Percentiles rank a stretch among this genome's conserved stretches.
Conservation (phyloP, 208 protist species). For the Acanthamoeba lugdunensis region DNA sequence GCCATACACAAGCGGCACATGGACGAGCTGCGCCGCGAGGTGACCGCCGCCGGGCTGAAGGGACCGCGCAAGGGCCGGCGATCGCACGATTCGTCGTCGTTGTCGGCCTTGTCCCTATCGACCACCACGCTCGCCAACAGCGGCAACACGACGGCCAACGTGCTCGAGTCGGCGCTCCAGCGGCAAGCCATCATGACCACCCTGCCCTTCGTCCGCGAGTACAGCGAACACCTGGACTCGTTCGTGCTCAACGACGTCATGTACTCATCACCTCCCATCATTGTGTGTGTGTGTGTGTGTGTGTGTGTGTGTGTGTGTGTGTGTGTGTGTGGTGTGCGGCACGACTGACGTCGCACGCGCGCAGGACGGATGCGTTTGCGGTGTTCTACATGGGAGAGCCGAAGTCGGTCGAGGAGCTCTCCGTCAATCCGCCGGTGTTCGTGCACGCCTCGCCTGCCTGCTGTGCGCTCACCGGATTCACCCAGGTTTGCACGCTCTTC, state of each 20-base stretch:
- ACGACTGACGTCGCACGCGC: too few relatives aligned
- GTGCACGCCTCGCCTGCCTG: slow-evolving; percentile 28
- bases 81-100: background rate
- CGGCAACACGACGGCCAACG: background rate
- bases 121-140: background rate
- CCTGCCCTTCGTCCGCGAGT: slow-evolving; percentile 14
- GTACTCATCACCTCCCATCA: background rate
- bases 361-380: slow-evolving; percentile 7
- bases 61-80: background rate
- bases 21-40: background rate
- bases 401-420: slow-evolving; percentile 24
- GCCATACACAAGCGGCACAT: background rate
- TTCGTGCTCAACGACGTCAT: slow-evolving; percentile 23
- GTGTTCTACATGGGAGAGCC: slow-evolving; percentile 31
- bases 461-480: slow-evolving; percentile 5
- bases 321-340: background rate
- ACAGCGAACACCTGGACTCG: background rate
- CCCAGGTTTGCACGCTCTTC: background rate
- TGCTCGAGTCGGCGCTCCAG: background rate
- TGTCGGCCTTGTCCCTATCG: background rate
- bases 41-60: background rate
- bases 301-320: background rate
- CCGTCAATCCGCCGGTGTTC: slow-evolving; percentile 38
- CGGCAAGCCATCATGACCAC: slow-evolving; percentile 3
- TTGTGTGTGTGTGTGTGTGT: background rate